phyloP scores from a whole-genome alignment of 2,329 filamentous ascomycete genomes.

The Claviceps digitariae region DNA sequence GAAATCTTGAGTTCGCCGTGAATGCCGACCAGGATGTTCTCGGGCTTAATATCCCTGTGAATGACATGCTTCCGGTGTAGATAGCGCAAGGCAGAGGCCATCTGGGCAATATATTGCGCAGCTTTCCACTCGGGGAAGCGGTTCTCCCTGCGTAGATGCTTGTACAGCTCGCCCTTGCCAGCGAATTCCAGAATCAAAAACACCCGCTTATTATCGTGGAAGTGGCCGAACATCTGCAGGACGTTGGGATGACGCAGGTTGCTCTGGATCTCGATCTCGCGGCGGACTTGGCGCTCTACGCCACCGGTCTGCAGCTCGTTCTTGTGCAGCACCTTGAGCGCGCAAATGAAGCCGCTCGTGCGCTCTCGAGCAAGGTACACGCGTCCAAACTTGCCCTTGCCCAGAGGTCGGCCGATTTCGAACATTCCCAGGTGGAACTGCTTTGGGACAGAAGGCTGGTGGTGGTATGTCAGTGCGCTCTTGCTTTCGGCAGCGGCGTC shows the following conservation, averaged over 20 bases:
- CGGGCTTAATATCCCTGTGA: conserved; percentile 22
- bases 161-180: conserved; percentile 52
- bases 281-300: conserved; percentile 57
- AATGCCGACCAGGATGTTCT: conserved; percentile 45
- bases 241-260: conserved; percentile 56
- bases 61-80: conserved; percentile 20
- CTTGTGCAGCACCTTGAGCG: conserved; percentile 60
- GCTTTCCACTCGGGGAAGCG: conserved; percentile 57
- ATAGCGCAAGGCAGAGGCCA: conserved; percentile 32
- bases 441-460: conserved; percentile 5
- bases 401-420: conserved; percentile 59
- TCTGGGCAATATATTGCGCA: conserved; percentile 59
- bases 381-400: conserved; percentile 61
- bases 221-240: conserved; percentile 54
- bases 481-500: conserved; percentile 29
- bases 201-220: conserved; percentile 58
- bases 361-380: conserved; percentile 60
- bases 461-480: neutral
- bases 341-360: conserved; percentile 54
- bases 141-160: conserved; percentile 52
- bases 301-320: conserved; percentile 51
- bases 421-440: conserved; percentile 45
- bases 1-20: conserved; percentile 98
- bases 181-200: conserved; percentile 62
- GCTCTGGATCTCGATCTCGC: conserved; percentile 62